Evolutionary conservation across 2,329 filamentous ascomycete species (phyloP).

Genomic region (Mollisiaceae sp.): DNA sequence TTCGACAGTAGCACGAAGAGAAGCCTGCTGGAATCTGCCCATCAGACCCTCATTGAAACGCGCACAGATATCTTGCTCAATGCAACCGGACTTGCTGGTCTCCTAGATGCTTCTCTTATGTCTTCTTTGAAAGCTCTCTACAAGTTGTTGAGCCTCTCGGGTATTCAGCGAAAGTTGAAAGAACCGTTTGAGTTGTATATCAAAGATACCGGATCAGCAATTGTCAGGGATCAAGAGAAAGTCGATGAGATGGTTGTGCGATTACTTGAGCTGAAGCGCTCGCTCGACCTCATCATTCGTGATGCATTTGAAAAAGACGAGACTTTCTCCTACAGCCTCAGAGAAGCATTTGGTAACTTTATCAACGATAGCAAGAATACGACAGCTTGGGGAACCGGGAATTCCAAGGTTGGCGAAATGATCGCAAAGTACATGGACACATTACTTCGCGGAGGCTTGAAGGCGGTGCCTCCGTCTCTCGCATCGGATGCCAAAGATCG

Average conservation of each 20-base stretch:
- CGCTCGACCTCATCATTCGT: slow-evolving; percentile 77
- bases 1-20: slow-evolving; percentile 84
- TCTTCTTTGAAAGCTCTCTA: slow-evolving; percentile 78
- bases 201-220: slow-evolving; percentile 70
- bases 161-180: slow-evolving; percentile 72
- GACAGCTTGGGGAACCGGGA: slow-evolving; percentile 76
- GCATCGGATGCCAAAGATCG: slow-evolving; percentile 65
- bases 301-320: slow-evolving; percentile 79
- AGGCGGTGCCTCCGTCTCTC: slow-evolving; percentile 75
- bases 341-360: slow-evolving; percentile 85
- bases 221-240: slow-evolving; percentile 80
- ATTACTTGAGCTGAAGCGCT: slow-evolving; percentile 79
- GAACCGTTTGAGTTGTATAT: slow-evolving; percentile 82
- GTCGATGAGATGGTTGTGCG: slow-evolving; percentile 86
- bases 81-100: slow-evolving; percentile 68
- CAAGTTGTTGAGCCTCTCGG: slow-evolving; percentile 72
- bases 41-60: slow-evolving; percentile 71
- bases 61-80: slow-evolving; percentile 72
- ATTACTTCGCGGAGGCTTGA: slow-evolving; percentile 85
- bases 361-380: slow-evolving; percentile 87
- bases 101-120: slow-evolving; percentile 74
- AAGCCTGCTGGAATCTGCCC: slow-evolving; percentile 74
- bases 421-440: slow-evolving; percentile 96
- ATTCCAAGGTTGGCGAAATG: slow-evolving; percentile 97
- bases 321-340: slow-evolving; percentile 76